A percentile compares a stretch with the other conserved stretches of the same genome.
These are phyloP conservation scores for Westerdykella sp. DNA, from an alignment of 2,329 filamentous ascomycete genomes.

Conservation along the genomic window DNA sequence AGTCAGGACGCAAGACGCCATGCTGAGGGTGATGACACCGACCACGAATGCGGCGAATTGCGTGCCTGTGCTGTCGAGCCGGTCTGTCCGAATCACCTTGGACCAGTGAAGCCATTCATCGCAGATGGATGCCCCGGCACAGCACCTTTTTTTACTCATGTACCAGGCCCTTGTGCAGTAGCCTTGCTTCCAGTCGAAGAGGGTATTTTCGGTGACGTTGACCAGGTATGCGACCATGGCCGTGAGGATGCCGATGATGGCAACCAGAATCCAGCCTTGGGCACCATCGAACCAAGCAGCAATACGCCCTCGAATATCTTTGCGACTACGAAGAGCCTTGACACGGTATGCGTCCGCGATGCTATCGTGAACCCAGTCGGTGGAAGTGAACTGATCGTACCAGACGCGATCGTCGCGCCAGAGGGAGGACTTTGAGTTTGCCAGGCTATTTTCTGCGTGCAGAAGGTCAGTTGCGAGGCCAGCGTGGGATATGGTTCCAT, in stretches of 20 bases:
- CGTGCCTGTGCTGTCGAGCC: conserved; percentile 52
- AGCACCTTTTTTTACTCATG: conserved; percentile 63
- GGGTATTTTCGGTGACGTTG: conserved; percentile 74
- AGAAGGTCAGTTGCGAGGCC: not conserved
- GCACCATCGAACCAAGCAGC: conserved; percentile 73
- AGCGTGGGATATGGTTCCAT: not conserved
- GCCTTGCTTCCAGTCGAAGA: conserved; percentile 89
- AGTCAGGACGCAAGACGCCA: conserved; percentile 70
- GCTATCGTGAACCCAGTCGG: conserved; percentile 96
- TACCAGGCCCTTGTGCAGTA: conserved; percentile 71
- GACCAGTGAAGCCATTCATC: conserved; percentile 60
- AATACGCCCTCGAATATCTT: conserved; percentile 76
- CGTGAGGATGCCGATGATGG: conserved; percentile 78
- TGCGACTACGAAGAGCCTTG: conserved; percentile 72
- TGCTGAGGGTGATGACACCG: conserved; percentile 63
- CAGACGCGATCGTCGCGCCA: conserved; percentile 82
- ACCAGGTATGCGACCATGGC: conserved; percentile 83
- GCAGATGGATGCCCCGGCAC: conserved; percentile 50
- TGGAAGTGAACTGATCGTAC: conserved; percentile 98
- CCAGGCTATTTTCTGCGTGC: conserved; percentile 44
- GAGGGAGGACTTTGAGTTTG: conserved; percentile 59
- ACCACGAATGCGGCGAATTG: conserved; percentile 72
- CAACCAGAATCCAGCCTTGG: conserved; percentile 91
- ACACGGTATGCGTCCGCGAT: conserved; percentile 90
- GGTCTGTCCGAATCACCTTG: conserved; percentile 49